Conservation (phyloP, 306 rosid species). For the Cucumis cinereus region DNA sequence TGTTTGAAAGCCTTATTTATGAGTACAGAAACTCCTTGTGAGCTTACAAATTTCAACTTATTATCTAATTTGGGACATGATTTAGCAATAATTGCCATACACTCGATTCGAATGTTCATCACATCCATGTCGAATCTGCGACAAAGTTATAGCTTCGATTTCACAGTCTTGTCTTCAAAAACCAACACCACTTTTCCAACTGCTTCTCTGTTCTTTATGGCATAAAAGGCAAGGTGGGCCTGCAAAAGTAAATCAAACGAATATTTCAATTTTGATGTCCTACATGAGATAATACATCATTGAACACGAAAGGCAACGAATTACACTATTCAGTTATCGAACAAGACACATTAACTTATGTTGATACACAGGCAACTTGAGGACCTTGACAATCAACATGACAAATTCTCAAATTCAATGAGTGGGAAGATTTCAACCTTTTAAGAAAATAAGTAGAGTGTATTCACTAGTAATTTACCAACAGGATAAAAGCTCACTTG, state of each 20-base stretch:
- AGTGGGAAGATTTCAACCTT: neutral
- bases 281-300: neutral
- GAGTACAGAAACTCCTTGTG: too few relatives aligned
- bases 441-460: too few relatives aligned
- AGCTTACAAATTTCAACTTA: too few relatives aligned
- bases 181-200: slow-evolving; percentile 84
- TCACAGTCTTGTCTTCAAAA: slow-evolving; percentile 30
- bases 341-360: neutral
- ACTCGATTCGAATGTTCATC: neutral
- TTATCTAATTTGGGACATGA: too few relatives aligned
- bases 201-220: slow-evolving; percentile 68
- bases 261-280: neutral
- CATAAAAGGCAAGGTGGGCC: slow-evolving; percentile 82
- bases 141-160: slow-evolving; percentile 47
- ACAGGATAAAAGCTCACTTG: neutral
- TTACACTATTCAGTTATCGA: too few relatives aligned
- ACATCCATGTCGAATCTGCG: neutral
- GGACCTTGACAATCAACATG: neutral
- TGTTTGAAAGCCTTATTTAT: neutral
- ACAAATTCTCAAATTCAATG: neutral
- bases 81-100: too few relatives aligned
- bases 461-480: neutral
- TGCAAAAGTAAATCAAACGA: slow-evolving; percentile 24
- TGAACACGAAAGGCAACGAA: neutral
- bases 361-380: neutral